Base-by-base conservation (phyloP, 495 filamentous ascomycete genomes). In the Neurospora discreta region DNA sequence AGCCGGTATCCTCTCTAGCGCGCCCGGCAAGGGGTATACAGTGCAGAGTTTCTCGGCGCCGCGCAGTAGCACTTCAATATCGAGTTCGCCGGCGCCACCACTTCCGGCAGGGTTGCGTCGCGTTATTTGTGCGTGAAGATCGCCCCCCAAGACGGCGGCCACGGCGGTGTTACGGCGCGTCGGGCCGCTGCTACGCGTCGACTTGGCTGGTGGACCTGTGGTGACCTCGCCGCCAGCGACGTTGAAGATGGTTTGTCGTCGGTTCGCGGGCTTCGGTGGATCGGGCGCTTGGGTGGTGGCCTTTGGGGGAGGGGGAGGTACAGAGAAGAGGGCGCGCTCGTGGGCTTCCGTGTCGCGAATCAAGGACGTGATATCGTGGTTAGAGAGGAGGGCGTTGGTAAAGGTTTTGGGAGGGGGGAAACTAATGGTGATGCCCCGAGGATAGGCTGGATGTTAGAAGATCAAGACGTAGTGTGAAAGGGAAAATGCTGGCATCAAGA, bases 301-400 rank as follows among this genome's bases (percentile, higher is more conserved):
- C 9, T 80, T 75, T 0, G 87, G 84, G 2, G 86, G 85, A 0
- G 92, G 85, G 0, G 92, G 89, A 7, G 94, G 92, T 10, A 96
- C 89, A 42, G 94, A 94, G 83, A 99, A 99, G 5, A 99, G 87
- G 16, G 94, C 96, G 75, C 95, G 91, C 82, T 99, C 95, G 82
- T 99, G 95, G 20, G 89, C 83, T 81, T 99, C 95, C 39, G 95
- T 98, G 80, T 99, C 95, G 71, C 95, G 92, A 75, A 99, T 98
- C 16, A 99, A 80, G 13, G 93, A 87, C 11, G 96, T 98, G 75
- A 99, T 98, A 79, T 99, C 95, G 77, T 92, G 91, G 71, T 88
- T 87, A 71, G 90, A 89, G 68, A 98, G 88, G 52, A 98, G 87
- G 41, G 95, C 93, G 81, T 97, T 98, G 74, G 95, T 97, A 82